Conservation (phyloP, 2,329 filamentous ascomycete genomes). For the Stemphylium beticola region DNA sequence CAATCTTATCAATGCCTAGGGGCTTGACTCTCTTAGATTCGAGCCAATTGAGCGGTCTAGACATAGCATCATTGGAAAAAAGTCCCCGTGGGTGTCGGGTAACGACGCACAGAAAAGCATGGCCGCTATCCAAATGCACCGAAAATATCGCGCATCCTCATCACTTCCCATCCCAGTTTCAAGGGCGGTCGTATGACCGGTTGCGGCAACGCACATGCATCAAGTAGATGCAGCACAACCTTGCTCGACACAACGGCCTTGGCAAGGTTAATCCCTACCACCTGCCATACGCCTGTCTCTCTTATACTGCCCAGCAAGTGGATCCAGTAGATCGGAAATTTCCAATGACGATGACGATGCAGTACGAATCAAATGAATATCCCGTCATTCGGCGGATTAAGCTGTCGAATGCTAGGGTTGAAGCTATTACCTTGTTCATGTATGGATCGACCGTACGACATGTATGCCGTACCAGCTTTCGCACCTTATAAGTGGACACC, state of each 20-base stretch:
- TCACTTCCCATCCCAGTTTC: background rate
- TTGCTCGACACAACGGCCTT: slow-evolving; percentile 15
- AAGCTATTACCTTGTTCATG: background rate
- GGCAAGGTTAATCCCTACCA: slow-evolving; percentile 19
- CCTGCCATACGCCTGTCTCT: slow-evolving; percentile 3
- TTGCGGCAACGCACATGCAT: slow-evolving; percentile 3
- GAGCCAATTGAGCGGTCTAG: no score
- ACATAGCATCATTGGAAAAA: background rate
- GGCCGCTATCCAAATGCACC: background rate
- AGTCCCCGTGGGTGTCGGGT: no score
- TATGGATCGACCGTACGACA: background rate
- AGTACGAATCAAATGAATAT: slow-evolving; percentile 7
- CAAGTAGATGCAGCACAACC: slow-evolving; percentile 5
- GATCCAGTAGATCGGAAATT: background rate
- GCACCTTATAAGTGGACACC: slow-evolving; percentile 21
- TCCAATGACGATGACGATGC: background rate
- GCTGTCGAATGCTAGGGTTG: background rate
- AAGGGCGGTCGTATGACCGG: background rate
- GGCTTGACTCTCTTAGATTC: background rate
- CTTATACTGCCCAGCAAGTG: background rate
- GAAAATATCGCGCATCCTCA: background rate
- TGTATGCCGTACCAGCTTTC: background rate
- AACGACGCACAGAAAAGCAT: background rate
- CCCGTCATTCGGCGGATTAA: slow-evolving; percentile 2
- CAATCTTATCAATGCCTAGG: background rate